Percentiles rank a stretch among this genome's conserved stretches.
phyloP scores from a whole-genome alignment of 306 rosid genomes.

The Hylodesmum podocarpum region DNA sequence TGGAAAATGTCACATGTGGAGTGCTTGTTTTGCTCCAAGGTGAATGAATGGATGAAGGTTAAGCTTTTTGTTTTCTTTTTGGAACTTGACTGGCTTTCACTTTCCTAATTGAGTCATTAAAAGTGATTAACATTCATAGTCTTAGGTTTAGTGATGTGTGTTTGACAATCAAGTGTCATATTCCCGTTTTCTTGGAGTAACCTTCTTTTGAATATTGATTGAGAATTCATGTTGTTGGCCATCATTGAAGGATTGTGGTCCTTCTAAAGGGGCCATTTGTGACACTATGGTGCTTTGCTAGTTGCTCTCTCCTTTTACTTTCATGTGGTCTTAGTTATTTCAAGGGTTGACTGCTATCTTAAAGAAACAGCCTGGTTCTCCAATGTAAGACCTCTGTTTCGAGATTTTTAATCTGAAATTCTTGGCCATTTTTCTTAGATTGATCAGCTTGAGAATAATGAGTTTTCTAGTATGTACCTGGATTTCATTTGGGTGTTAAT shows the following conservation, averaged over 20 bases:
- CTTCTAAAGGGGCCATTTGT: neutral
- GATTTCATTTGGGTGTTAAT: constrained; percentile 34
- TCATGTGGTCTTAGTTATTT: constrained; percentile 9
- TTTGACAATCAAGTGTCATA: neutral
- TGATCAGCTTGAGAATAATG: constrained; percentile 35
- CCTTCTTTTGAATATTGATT: neutral
- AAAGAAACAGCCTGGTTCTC: constrained; percentile 8
- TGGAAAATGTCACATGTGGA: neutral
- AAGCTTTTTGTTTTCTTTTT: neutral
- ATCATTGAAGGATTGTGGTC: neutral
- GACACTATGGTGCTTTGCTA: neutral
- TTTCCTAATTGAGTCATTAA: neutral
- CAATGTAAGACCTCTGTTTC: constrained; percentile 33
- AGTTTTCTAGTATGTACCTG: constrained; percentile 33
- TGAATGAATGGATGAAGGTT: neutral
- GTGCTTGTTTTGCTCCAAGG: neutral
- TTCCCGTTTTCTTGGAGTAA: constrained; percentile 28
- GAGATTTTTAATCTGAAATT: constrained; percentile 26
- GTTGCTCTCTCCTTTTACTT: constrained; percentile 32
- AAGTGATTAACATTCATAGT: neutral
- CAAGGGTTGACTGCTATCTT: neutral
- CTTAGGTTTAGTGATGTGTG: neutral
- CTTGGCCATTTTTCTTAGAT: constrained; percentile 37
- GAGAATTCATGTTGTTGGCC: constrained; percentile 12
- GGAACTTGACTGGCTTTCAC: constrained; percentile 12